These are phyloP conservation scores for Trichoderma koningii DNA, from an alignment of 2,329 filamentous ascomycete genomes.

Conservation along the genomic window DNA sequence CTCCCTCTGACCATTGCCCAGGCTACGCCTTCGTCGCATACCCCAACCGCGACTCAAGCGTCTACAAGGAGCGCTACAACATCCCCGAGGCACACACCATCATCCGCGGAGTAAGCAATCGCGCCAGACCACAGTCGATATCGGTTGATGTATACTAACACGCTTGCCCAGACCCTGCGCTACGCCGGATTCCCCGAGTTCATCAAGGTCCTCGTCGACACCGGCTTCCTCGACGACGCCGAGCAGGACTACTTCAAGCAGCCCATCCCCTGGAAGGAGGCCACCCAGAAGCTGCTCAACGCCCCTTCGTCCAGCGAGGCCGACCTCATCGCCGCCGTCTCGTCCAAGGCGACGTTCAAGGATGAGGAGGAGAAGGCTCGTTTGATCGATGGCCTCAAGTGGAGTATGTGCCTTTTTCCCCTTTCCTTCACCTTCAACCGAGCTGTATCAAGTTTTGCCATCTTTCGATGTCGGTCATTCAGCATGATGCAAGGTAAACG, in stretches of 20 bases:
- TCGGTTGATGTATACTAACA: not conserved
- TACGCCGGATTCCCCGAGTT: conserved; percentile 92
- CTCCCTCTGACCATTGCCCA: not conserved
- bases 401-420: conserved; percentile 44
- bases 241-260: conserved; percentile 65
- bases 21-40: conserved; percentile 87
- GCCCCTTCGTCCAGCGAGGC: conserved; percentile 65
- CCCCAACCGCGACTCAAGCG: conserved; percentile 86
- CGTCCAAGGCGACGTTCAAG: conserved; percentile 73
- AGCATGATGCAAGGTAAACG: not conserved
- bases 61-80: conserved; percentile 84
- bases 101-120: conserved; percentile 52
- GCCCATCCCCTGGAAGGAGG: conserved; percentile 79
- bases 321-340: conserved; percentile 73
- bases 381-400: conserved; percentile 65
- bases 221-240: conserved; percentile 81
- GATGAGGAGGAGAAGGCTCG: conserved; percentile 64
- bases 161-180: conserved; percentile 53
- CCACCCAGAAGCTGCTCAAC: conserved; percentile 74
- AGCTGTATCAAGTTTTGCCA: too few relatives aligned
- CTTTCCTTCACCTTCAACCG: not conserved
- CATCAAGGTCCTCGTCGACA: conserved; percentile 82
- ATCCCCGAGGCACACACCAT: conserved; percentile 93
- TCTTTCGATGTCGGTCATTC: too few relatives aligned
- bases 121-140: rapidly evolving